phyloP scores from a whole-genome alignment of 805 yeast species.

The Sugiyamaella qingdaonensis region DNA sequence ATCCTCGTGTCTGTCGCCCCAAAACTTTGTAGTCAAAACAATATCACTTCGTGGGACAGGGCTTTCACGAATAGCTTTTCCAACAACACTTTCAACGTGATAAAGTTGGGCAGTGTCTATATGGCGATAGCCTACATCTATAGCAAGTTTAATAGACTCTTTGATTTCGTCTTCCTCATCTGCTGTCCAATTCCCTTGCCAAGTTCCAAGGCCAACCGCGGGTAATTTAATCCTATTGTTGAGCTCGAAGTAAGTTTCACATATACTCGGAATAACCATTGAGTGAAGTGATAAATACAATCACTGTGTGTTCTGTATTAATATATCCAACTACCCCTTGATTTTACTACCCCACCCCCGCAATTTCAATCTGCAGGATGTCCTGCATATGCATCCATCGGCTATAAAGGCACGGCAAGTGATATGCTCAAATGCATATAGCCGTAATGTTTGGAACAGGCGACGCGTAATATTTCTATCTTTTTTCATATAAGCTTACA shows the following conservation, averaged over 20 bases:
- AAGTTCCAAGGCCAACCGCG: slow-evolving; percentile 28
- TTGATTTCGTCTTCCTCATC: slow-evolving; percentile 18
- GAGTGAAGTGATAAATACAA: neutral
- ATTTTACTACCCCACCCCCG: too few relatives aligned
- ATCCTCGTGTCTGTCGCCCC: slow-evolving; percentile 30
- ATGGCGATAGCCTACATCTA: slow-evolving; percentile 62
- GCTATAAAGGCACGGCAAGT: too few relatives aligned
- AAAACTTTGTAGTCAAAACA: slow-evolving; percentile 63
- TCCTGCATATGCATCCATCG: too few relatives aligned
- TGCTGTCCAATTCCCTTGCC: slow-evolving; percentile 15
- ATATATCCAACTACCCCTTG: neutral
- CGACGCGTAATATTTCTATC: too few relatives aligned
- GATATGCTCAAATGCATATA: too few relatives aligned
- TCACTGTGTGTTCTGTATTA: neutral
- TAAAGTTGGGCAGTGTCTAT: slow-evolving; percentile 73
- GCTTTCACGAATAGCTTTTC: slow-evolving; percentile 43
- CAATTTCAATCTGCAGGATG: too few relatives aligned
- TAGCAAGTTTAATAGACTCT: slow-evolving; percentile 50
- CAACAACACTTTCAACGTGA: slow-evolving; percentile 64
- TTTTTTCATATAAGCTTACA: too few relatives aligned
- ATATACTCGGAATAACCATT: neutral
- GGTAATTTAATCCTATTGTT: slow-evolving; percentile 45
- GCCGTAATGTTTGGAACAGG: too few relatives aligned
- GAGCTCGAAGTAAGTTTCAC: slow-evolving; percentile 26
- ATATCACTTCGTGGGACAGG: slow-evolving; percentile 45